Conservation (phyloP, 129 eudicot species). For the Escallonia rubra region DNA sequence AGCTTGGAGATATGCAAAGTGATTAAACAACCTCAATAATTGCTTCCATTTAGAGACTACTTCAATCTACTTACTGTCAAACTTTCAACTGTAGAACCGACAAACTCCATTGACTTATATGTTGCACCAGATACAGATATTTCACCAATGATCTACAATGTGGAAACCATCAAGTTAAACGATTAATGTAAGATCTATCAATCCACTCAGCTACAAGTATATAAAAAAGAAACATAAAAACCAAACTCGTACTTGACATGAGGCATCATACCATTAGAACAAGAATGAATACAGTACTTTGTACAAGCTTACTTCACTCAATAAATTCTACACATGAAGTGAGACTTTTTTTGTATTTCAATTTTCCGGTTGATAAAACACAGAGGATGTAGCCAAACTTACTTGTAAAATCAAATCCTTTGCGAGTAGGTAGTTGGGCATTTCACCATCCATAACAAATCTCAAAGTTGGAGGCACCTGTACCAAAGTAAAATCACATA, state of each 20-base stretch:
- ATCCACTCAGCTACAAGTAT: not conserved
- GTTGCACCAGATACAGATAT: conserved; percentile 99
- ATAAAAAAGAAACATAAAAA: not conserved
- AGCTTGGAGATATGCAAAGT: not conserved
- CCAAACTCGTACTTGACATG: not conserved
- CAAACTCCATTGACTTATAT: conserved; percentile 96
- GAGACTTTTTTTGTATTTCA: not conserved
- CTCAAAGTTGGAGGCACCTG: conserved; percentile 97
- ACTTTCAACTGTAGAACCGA: conserved; percentile 83
- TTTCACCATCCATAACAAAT: conserved; percentile 96
- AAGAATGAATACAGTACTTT: too few relatives aligned
- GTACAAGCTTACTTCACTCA: too few relatives aligned
- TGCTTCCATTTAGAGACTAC: not conserved
- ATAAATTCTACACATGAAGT: not conserved
- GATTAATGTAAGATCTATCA: not conserved
- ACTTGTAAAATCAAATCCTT: conserved; percentile 97
- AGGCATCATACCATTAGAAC: too few relatives aligned
- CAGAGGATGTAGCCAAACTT: conserved; percentile 16
- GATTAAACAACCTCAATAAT: not conserved
- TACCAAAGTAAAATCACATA: not conserved
- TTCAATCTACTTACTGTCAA: conserved; percentile 53
- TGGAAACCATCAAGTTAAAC: conserved; percentile 1
- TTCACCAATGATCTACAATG: conserved; percentile 86
- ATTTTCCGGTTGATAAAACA: too few relatives aligned
- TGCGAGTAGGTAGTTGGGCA: conserved; percentile 92